Evolutionary conservation across 306 rosid species (phyloP), one percentile per base, ranked within the genome.

Genomic region (Sindora glabra): DNA sequence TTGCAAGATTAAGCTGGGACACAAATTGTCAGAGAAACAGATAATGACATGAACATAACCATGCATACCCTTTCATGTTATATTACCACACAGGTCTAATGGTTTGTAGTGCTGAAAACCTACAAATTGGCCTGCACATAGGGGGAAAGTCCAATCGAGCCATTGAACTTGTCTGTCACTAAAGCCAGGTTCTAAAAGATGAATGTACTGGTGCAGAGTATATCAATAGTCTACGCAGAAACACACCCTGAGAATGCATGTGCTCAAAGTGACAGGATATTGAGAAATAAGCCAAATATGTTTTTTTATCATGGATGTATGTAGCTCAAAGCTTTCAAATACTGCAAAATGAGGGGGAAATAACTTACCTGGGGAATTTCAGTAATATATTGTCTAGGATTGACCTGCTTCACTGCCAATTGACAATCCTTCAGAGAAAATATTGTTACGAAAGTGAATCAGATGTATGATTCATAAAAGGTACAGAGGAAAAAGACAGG

Each of bases 331-430:
- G 19, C 11, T 48, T 5, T 3, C 5, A 36, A 40, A 21, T 40
- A 48, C 39, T 5, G 11, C 40, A 42, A 3, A 24, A 10, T 7
- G 23, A 36, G 32, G n/a, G 26, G 48, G 7, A 11, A 34, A 10
- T 9, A n/a, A 18, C 23, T 32, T 12, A 91, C 98, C 88, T 81
- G 90, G 3, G 98, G 90, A 63, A 92, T 88, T 63, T 79, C 65
- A 4, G 98, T 96, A 6, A 92, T 94, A 46, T 92, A 92, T 10
- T 88, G 96, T 2, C 96, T 70, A 13, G 98, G 96, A 76, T 92
- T 88, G 67, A 79, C 89, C 42, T 86, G 95, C 70, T 88, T 88
- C 49, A 92, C 95, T 1, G 95, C 85, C 72, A 92, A 71, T 61
- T 92, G 98, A 73, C 98, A 88, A 47, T 91, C 81, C 83, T 83